Evolutionary conservation across 2,329 filamentous ascomycete genomes (phyloP).

Genomic region (Aspergillus felis): DNA sequence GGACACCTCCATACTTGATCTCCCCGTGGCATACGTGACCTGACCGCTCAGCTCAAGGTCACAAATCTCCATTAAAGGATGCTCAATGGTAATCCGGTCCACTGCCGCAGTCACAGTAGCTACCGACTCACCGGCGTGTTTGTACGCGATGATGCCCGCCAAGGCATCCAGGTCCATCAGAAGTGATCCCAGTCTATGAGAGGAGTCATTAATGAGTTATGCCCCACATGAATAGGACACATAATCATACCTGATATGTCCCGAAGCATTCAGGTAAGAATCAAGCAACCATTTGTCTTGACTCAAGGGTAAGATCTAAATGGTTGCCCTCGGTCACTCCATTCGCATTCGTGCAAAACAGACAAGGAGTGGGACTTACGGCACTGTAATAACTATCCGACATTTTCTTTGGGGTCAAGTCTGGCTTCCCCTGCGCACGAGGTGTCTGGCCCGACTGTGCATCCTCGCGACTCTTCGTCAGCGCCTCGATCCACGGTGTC

Average conservation of each 20-base stretch:
- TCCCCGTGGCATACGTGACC: conserved; percentile 67
- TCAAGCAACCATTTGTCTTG: conserved; percentile 74
- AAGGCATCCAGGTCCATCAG: conserved; percentile 79
- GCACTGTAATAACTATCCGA: conserved; percentile 66
- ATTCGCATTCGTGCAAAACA: conserved; percentile 13
- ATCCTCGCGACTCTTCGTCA: conserved; percentile 50
- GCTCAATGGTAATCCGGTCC: conserved; percentile 63
- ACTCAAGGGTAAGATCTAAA: conserved; percentile 62
- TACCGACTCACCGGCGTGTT: conserved; percentile 62
- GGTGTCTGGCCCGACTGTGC: conserved; percentile 23
- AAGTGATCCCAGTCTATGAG: conserved; percentile 59
- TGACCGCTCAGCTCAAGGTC: conserved; percentile 69
- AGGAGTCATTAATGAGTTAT: conserved; percentile 1
- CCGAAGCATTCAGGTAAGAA: conserved; percentile 71
- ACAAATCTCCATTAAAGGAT: conserved; percentile 71
- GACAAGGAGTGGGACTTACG: conserved; percentile 40
- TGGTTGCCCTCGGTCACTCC: conserved; percentile 8
- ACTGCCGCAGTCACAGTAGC: conserved; percentile 63
- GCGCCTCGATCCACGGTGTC: conserved; percentile 66
- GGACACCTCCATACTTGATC: conserved; percentile 70
- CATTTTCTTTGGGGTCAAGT: conserved; percentile 65
- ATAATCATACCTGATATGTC: conserved; percentile 59
- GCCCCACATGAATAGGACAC: background rate
- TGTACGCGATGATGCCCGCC: conserved; percentile 72
- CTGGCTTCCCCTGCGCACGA: conserved; percentile 42